Conservation (phyloP, 1,284 basidiomycete genomes). For the Ceratobasidium sp. region DNA sequence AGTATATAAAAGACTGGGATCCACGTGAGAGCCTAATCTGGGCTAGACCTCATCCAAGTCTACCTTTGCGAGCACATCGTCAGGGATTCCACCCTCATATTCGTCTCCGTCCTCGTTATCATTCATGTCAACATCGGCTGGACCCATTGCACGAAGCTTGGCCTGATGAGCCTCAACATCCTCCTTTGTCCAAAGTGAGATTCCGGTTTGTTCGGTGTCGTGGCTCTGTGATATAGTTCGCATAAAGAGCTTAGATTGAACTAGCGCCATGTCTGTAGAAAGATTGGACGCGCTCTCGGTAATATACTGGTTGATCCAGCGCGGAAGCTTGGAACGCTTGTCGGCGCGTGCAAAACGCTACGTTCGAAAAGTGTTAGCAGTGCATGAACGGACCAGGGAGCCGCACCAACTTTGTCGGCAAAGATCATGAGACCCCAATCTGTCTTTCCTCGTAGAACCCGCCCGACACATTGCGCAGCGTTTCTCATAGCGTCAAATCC, state of each 20-base stretch:
- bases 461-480: slow-evolving; percentile 98
- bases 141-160: slow-evolving; percentile 68
- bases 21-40: not conserved
- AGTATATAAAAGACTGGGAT: not conserved
- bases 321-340: slow-evolving; percentile 95
- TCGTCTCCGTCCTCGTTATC: slow-evolving; percentile 31
- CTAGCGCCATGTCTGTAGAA: slow-evolving; percentile 98
- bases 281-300: slow-evolving; percentile 96
- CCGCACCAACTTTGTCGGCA: slow-evolving; percentile 88
- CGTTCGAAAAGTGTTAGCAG: slow-evolving; percentile 11
- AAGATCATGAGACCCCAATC: slow-evolving; percentile 99
- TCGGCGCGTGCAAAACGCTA: slow-evolving; percentile 96
- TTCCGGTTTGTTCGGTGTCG: slow-evolving; percentile 91
- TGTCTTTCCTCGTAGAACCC: slow-evolving; percentile 96
- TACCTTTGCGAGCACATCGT: slow-evolving; percentile 26
- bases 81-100: slow-evolving; percentile 22
- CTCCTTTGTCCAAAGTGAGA: slow-evolving; percentile 92
- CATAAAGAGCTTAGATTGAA: slow-evolving; percentile 96
- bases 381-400: slow-evolving; percentile 5
- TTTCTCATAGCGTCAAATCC: slow-evolving; percentile 99
- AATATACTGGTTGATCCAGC: slow-evolving; percentile 99
- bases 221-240: slow-evolving; percentile 97
- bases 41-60: slow-evolving; percentile 35
- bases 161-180: slow-evolving; percentile 83
- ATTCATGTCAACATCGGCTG: slow-evolving; percentile 55